Evolutionary conservation across 352 stramenopile species (phyloP).

Genomic region (Globisporangium nunn): DNA sequence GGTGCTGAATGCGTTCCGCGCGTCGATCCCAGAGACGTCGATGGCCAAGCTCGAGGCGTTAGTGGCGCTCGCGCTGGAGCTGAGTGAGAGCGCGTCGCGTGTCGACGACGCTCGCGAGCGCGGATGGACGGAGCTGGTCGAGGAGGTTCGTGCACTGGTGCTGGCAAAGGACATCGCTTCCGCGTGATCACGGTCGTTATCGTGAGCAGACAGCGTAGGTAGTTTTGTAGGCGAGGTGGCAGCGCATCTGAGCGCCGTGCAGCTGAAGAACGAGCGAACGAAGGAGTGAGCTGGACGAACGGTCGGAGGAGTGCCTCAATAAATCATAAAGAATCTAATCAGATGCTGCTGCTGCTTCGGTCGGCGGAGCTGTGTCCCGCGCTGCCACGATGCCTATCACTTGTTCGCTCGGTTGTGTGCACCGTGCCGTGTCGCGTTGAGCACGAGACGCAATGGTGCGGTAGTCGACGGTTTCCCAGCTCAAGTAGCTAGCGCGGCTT

Average conservation of each 20-base stretch:
- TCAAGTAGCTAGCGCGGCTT: constrained; percentile 2
- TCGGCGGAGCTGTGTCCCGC: not conserved
- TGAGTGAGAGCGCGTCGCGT: not conserved
- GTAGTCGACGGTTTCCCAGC: too few relatives aligned
- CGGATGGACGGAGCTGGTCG: constrained; percentile 14
- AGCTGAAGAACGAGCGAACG: too few relatives aligned
- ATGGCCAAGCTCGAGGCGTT: constrained; percentile 24
- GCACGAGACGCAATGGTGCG: too few relatives aligned
- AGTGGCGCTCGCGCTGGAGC: constrained; percentile 11
- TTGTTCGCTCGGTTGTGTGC: too few relatives aligned
- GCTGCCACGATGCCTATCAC: too few relatives aligned
- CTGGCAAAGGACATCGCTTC: constrained; percentile 31
- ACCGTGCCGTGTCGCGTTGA: too few relatives aligned
- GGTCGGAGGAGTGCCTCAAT: constrained; percentile 2
- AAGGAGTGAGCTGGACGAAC: not conserved
- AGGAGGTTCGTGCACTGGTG: constrained; percentile 24
- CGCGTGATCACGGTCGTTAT: constrained; percentile 1
- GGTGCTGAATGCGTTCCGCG: constrained; percentile 36
- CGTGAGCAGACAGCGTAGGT: too few relatives aligned
- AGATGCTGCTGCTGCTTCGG: not conserved
- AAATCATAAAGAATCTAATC: constrained; percentile 6
- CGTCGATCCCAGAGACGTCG: constrained; percentile 26
- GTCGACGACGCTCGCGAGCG: constrained; percentile 6
- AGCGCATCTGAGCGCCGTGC: not conserved
- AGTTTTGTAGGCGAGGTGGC: not conserved